Conservation (phyloP, 2,329 filamentous ascomycete genomes). For the Zasmidium citrigriseum region DNA sequence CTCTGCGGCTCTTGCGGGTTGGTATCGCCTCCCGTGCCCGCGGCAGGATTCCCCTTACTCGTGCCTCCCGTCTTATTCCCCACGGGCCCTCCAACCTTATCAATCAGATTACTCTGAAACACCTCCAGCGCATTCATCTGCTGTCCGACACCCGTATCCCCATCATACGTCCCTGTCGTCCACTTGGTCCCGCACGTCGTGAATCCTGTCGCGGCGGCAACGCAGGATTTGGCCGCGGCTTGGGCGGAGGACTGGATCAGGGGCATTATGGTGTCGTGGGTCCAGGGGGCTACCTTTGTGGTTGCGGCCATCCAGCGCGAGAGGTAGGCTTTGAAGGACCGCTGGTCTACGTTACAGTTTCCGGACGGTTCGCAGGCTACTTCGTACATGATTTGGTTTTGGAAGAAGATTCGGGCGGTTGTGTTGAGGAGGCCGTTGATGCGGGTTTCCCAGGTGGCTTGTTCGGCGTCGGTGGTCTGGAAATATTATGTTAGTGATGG, state of each 20-base stretch:
- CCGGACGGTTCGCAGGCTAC: slow-evolving; percentile 45
- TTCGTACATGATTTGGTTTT: slow-evolving; percentile 45
- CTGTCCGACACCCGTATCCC: slow-evolving; percentile 54
- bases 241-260: slow-evolving; percentile 54
- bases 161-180: slow-evolving; percentile 45
- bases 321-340: slow-evolving; percentile 52
- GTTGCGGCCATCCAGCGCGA: slow-evolving; percentile 54
- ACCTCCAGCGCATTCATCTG: slow-evolving; percentile 60
- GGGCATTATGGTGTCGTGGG: slow-evolving; percentile 52
- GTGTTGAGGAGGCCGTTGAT: slow-evolving; percentile 28
- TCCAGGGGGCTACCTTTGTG: slow-evolving; percentile 60
- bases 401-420: slow-evolving; percentile 42
- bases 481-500: slow-evolving; percentile 1
- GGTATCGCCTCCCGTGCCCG: slow-evolving; percentile 22
- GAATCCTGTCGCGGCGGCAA: slow-evolving; percentile 47
- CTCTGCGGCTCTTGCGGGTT: slow-evolving; percentile 26
- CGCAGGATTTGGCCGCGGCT: slow-evolving; percentile 55
- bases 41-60: slow-evolving; percentile 18
- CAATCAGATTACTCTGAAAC: slow-evolving; percentile 47
- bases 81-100: slow-evolving; percentile 42
- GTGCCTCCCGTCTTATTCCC: slow-evolving; percentile 53
- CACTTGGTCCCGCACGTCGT: slow-evolving; percentile 49
- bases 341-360: slow-evolving; percentile 49
- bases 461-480: slow-evolving; percentile 25
- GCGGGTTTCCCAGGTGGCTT: slow-evolving; percentile 25